Base-by-base conservation (phyloP, 2,329 filamentous ascomycete genomes). In the Monosporascus sp. region DNA sequence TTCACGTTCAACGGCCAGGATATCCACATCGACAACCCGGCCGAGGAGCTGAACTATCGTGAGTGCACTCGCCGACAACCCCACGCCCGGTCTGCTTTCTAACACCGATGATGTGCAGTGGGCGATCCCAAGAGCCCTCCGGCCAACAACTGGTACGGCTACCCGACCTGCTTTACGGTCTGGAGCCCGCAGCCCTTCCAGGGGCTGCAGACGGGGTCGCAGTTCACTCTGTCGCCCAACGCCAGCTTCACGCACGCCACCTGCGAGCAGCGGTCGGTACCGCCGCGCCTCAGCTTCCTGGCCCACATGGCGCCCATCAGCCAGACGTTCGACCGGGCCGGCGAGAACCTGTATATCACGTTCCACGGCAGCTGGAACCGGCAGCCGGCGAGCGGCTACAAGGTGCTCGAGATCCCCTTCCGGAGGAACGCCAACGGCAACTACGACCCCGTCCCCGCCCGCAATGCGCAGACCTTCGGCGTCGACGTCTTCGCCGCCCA, bases 291-390 rank as follows among this genome's bases (percentile, higher is more conserved):
- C 25, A 77, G 77, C 43, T 70, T 71, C 60, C 72, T 77, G 39
- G 78, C 83, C 2, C 85, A 88, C 63, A 82, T 77, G 70, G 83
- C 84, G 0, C 84, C 84, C 2, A 70, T 87, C 11, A 81, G 85
- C 60, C 77, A 85, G 62, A 79, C 78, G 58, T 87, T 87, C 71
- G 80, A 76, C 44, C 77, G 77, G 20, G 71, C 72, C 45, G 79
- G 74, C 22, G 76, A 81, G 54, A 76, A 73, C n/a, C 77, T 80
- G 18, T 87, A 79, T 73, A 74, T 87, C 48, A 75, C 81, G 1
- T 85, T 86, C 68, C 83, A 85, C 65, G 83, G 83, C 17, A 81
- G 77, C 62, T 86, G 83, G 69, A 60, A 70, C 57, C 62, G 65
- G 8, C 61, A 65, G 43, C 63, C 67, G 5, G 66, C 71, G 1